Base-by-base conservation (phyloP, 768 basidiomycete species). In the Grammothele lineata region DNA sequence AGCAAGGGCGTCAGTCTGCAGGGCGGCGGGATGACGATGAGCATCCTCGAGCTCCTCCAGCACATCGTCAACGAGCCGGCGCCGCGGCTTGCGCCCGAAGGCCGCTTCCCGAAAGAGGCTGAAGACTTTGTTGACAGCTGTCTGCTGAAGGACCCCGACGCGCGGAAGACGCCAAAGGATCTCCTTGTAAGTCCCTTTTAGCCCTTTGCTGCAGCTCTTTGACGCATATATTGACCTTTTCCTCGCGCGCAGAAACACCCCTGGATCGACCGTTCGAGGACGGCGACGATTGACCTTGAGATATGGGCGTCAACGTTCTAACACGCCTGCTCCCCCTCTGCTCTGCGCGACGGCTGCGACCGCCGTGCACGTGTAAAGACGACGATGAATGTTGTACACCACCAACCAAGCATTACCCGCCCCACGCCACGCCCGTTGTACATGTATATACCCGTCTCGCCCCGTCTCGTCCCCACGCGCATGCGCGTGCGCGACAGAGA, bases 21-120 rank as follows among this genome's bases (percentile, higher is more conserved):
- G 63, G 95, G 95, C 30, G 90, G 92, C 1, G 89, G 87, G 24
- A 93, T 92, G 87, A 96, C 92, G 55, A 97, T 99, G 94, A 90
- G 87, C 59, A 98, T 99, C 66, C 69, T 99, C 55, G 96, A 99
- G 70, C 66, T 99, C 43, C 70, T 99, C 52, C 96, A 98, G 63
- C 92, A 97, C 63, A 98, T 99, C 58, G 96, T 99, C 43, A 97
- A 98, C 62, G 96, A 98, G 69, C 92, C 95, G 48, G 95, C 96
- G 22, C 96, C 96, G 34, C 75, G 80, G 61, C 66, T 99, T 55
- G 84, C 83, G 10, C 80, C 83, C 1, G 83, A 87, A 48, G 85
- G 84, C 27, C 76, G 75, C 54, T 87, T 78, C 74, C 85, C 88
- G 3, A 65, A 66, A 43, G 79, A 85, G 61, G 87, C 89, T 19